Evolutionary conservation across 1,139 yeast species (phyloP).

Genomic region (Scheffersomyces stambukii): DNA sequence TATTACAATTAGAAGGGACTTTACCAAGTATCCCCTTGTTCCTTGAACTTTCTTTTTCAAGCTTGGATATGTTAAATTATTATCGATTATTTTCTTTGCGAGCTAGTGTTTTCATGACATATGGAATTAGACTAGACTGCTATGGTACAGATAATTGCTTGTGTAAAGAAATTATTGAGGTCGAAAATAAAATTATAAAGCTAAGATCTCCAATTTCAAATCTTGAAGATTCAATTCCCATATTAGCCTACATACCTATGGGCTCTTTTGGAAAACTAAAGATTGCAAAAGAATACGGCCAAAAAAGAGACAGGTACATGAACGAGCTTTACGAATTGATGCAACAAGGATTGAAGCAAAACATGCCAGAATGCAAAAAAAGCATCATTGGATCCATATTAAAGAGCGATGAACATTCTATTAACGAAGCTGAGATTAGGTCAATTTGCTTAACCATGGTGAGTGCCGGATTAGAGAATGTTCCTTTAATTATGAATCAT

Average conservation of each 20-base stretch:
- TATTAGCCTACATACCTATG: constrained; percentile 33
- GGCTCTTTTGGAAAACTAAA: constrained; percentile 9
- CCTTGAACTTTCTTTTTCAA: no score
- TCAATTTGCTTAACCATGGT: constrained; percentile 72
- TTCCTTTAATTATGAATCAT: constrained; percentile 60
- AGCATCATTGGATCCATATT: constrained; percentile 43
- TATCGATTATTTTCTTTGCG: constrained; percentile 55
- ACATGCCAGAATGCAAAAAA: constrained; percentile 13
- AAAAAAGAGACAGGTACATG: constrained; percentile 56
- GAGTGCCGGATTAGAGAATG: constrained; percentile 76
- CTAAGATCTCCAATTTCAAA: constrained; percentile 63
- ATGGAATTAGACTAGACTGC: constrained; percentile 53
- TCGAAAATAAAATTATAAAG: constrained; percentile 62
- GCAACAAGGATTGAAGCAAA: constrained; percentile 10
- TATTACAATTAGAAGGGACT: constrained; percentile 10
- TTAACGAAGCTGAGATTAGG: constrained; percentile 41
- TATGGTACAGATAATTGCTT: constrained; percentile 34
- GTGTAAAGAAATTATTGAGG: constrained; percentile 51
- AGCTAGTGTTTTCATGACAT: constrained; percentile 54
- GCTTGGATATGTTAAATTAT: constrained; percentile 35
- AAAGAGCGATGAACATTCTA: constrained; percentile 12
- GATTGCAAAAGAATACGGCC: constrained; percentile 24
- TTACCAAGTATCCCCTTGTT: no score
- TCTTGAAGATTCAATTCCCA: constrained; percentile 58
- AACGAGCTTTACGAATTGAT: constrained; percentile 19